Base-by-base conservation (phyloP, 257 asterid species). In the Solanum bulbocastanum region DNA sequence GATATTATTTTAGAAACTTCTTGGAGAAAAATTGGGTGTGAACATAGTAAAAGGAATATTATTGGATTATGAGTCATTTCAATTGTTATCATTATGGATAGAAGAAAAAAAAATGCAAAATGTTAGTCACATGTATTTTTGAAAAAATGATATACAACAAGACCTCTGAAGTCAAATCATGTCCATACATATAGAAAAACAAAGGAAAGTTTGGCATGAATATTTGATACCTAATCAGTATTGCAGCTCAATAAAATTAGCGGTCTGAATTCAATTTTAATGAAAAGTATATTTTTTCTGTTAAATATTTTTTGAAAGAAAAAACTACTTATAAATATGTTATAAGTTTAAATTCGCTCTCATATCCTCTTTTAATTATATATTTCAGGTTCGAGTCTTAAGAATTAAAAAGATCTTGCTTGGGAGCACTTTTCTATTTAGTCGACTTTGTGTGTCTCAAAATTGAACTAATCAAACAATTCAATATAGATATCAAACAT, bases 111-210 rank as follows among this genome's bases (percentile, higher is more conserved):
- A 44, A 16, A 25, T 44, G 85, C 39, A 79, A 79, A 40, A 79
- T 42, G 25, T 25, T 25, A 73, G 40, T 10, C 32, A 73, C 27
- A 79, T 79, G 65, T 27, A 27, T 27, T 42, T 79, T 78, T 49
- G 2, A 72, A 39, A 72, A 20, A 73, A 35, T 37, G n/a, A 44
- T 4, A 15, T 44, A 20, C 25, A 44, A 4, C 4, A 78, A 42
- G 14, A 78, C 39, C 3, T 15, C 5, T 78, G 4, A 42, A 42
- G 84, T 78, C 62, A 78, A 52, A 78, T 44, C 11, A 78, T n/a
- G 37, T 78, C 62, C 62, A 78, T 78, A 76, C 32, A 40, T 76
- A 7, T 4, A 40, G 87, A 83, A 89, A 91, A 88, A 83, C 78
- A 87, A 91, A 90, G 72, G 83, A 14, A 78, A 78, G 36, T 74